These are phyloP conservation scores for Kodamaea neixiangensis DNA, from an alignment of 805 yeast genomes.

Conservation along the genomic window DNA sequence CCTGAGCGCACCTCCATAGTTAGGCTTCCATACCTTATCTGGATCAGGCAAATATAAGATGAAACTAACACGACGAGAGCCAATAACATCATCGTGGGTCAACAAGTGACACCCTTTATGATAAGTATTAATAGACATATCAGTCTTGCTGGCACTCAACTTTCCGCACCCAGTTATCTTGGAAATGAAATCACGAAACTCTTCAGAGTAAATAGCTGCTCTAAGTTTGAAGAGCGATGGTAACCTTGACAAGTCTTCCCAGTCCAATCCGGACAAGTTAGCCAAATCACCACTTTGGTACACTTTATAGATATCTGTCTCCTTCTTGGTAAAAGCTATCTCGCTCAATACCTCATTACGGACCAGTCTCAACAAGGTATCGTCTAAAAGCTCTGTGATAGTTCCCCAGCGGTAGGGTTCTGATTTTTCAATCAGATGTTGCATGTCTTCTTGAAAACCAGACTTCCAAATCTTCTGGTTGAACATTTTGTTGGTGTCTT, in stretches of 20 bases:
- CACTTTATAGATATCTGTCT: conserved; percentile 95
- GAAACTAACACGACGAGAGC: conserved; percentile 89
- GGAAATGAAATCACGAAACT: conserved; percentile 77
- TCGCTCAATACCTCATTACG: conserved; percentile 80
- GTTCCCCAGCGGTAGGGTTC: conserved; percentile 92
- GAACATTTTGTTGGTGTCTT: conserved; percentile 28
- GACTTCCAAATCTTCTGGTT: conserved; percentile 50
- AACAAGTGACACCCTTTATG: conserved; percentile 90
- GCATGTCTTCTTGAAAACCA: conserved; percentile 41
- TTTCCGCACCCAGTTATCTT: conserved; percentile 85
- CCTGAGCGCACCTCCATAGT: conserved; percentile 91
- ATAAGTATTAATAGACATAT: conserved; percentile 89
- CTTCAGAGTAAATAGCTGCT: conserved; percentile 83
- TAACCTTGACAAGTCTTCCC: conserved; percentile 69
- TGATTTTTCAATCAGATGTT: conserved; percentile 50
- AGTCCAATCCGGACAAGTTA: conserved; percentile 80
- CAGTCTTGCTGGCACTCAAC: conserved; percentile 86
- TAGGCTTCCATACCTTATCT: conserved; percentile 82
- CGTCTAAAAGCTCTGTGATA: conserved; percentile 70
- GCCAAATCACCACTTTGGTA: conserved; percentile 90
- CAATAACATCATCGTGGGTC: conserved; percentile 97
- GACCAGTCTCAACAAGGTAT: conserved; percentile 73
- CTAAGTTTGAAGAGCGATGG: conserved; percentile 78
- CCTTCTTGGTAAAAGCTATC: conserved; percentile 90
- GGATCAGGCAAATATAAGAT: conserved; percentile 94